These are phyloP conservation scores for Kwoniella shandongensis DNA, from an alignment of 768 basidiomycete species.

Conservation along the genomic window DNA sequence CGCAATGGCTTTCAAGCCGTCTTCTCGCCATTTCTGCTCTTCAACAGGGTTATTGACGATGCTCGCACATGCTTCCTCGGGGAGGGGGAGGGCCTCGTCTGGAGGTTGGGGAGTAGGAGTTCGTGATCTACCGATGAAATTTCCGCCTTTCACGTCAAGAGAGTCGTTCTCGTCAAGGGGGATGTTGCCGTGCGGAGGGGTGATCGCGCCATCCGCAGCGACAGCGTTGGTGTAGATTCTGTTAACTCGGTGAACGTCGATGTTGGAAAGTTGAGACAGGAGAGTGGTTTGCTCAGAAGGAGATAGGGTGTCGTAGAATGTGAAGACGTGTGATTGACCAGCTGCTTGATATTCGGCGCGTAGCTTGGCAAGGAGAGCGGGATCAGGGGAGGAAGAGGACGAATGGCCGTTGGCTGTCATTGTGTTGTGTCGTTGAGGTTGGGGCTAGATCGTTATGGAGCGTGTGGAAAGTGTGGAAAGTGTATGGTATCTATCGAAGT, in stretches of 20 bases:
- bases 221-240: conserved; percentile 78
- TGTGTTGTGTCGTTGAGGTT: no score
- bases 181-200: conserved; percentile 19
- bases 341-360: conserved; percentile 64
- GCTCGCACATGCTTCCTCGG: conserved; percentile 68
- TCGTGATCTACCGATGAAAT: conserved; percentile 35
- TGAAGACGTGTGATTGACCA: conserved; percentile 83
- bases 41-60: conserved; percentile 57
- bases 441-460: no score
- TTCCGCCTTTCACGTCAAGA: conserved; percentile 6
- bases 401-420: not conserved
- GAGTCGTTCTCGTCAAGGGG: conserved; percentile 3
- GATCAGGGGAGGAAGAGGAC: not conserved
- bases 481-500: no score
- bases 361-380: conserved; percentile 10
- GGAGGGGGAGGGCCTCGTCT: conserved; percentile 75
- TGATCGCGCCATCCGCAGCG: conserved; percentile 58
- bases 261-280: conserved; percentile 67
- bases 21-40: conserved; percentile 69
- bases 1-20: conserved; percentile 78
- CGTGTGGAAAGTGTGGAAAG: not conserved
- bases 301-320: conserved; percentile 76
- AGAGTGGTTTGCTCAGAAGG: conserved; percentile 66
- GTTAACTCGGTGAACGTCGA: conserved; percentile 91
- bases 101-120: conserved; percentile 31